Evolutionary conservation across 208 protist species (phyloP).

Genomic region (Trypanosoma lewisi): DNA sequence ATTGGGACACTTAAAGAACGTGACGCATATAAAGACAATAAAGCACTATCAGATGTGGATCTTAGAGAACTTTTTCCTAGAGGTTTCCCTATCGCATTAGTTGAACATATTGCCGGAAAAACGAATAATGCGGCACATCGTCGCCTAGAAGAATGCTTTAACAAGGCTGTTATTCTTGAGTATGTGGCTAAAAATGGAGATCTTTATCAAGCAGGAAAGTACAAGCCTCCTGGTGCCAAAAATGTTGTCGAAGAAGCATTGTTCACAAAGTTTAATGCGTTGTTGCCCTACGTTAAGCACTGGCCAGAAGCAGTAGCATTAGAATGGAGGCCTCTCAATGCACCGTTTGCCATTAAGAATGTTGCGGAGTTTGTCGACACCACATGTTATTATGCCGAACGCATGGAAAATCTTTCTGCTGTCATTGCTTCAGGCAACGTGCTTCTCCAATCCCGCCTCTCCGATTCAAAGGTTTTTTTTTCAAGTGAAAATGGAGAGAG

Average conservation of each 20-base stretch:
- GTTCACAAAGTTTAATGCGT: conserved; percentile 38
- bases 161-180: conserved; percentile 45
- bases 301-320: conserved; percentile 67
- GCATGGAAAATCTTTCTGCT: conserved; percentile 38
- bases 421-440: conserved; percentile 27
- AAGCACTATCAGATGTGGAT: background rate
- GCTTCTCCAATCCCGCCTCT: conserved; percentile 20
- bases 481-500: background rate
- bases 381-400: conserved; percentile 70
- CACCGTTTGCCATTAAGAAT: conserved; percentile 64
- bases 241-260: conserved; percentile 55
- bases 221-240: conserved; percentile 35
- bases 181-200: conserved; percentile 51
- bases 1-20: conserved; percentile 3
- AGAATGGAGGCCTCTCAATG: conserved; percentile 60
- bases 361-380: conserved; percentile 73
- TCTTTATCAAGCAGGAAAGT: conserved; percentile 41
- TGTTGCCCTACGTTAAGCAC: conserved; percentile 39
- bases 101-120: conserved; percentile 58
- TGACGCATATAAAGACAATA: background rate
- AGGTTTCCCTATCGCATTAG: conserved; percentile 57
- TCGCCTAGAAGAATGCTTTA: conserved; percentile 48
- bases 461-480: background rate
- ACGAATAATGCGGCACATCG: conserved; percentile 39
- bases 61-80: conserved; percentile 51